Conservation (phyloP, 306 rosid genomes). For the Trichosanthes cucumerina region DNA sequence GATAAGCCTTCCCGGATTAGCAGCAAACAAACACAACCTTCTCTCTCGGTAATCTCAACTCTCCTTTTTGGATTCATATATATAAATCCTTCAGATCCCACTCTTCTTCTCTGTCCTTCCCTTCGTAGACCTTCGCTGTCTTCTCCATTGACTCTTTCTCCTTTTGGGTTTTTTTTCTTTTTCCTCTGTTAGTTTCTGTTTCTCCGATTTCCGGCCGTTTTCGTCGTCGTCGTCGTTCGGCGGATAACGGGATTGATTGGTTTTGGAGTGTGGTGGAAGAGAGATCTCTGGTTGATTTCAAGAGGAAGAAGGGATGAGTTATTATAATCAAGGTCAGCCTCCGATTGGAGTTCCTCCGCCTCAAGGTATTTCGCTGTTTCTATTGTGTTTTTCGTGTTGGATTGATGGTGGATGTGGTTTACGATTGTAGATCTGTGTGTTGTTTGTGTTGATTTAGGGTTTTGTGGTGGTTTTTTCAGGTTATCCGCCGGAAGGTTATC, state of each 20-base stretch:
- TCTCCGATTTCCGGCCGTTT: neutral
- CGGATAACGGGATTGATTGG: neutral
- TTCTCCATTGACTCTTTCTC: neutral
- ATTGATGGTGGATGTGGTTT: neutral
- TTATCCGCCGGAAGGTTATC: conserved; percentile 22
- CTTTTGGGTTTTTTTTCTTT: neutral
- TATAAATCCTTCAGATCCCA: neutral
- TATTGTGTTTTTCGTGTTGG: neutral
- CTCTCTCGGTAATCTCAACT: conserved; percentile 7
- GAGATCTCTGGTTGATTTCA: neutral
- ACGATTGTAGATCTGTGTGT: conserved; percentile 4
- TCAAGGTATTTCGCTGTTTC: neutral
- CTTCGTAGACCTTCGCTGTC: neutral
- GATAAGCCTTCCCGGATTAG: conserved; percentile 8
- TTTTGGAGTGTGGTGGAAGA: neutral
- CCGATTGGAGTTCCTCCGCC: conserved; percentile 11
- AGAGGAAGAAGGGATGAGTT: conserved; percentile 1
- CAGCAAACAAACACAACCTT: conserved; percentile 6
- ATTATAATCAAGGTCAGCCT: conserved; percentile 10
- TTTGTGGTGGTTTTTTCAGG: neutral
- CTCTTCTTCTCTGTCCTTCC: neutral
- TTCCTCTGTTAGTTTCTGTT: neutral
- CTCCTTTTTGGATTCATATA: neutral
- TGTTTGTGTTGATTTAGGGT: neutral
- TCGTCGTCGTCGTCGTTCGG: neutral